Conservation (phyloP, 2,329 filamentous ascomycete genomes). For the Hymenoscyphus occultus region DNA sequence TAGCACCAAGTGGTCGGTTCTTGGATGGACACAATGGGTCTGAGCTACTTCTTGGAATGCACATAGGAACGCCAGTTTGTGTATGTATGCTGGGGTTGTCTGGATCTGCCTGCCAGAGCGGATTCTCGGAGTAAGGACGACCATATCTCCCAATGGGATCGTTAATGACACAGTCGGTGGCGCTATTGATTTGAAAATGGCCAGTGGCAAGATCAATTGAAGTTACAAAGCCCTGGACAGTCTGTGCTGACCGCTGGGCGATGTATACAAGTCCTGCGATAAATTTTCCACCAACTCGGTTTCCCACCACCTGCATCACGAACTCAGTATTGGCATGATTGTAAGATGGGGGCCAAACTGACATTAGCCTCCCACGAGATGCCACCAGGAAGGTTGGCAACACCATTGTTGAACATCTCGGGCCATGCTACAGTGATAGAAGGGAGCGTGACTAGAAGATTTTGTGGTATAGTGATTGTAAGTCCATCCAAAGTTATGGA, state of each 20-base stretch:
- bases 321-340: not conserved
- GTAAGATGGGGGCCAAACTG: not conserved
- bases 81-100: conserved; percentile 46
- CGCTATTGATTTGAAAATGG: not conserved
- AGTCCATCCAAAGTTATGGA: not conserved
- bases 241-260: not conserved
- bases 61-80: conserved; percentile 28
- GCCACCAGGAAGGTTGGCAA: not conserved
- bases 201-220: not conserved
- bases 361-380: not conserved
- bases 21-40: not conserved
- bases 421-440: not conserved
- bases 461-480: not conserved
- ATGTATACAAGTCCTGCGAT: not conserved
- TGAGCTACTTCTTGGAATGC: not conserved
- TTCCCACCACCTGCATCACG: not conserved
- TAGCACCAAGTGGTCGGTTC: not conserved
- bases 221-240: not conserved
- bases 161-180: not conserved
- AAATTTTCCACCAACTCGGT: not conserved
- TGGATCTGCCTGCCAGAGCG: conserved; percentile 47
- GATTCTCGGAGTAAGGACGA: conserved; percentile 37
- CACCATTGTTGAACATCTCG: not conserved
- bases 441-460: not conserved
- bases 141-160: conserved; percentile 22